phyloP scores from a whole-genome alignment of 2,329 filamentous ascomycete species.

The Monosporascus sp. region DNA sequence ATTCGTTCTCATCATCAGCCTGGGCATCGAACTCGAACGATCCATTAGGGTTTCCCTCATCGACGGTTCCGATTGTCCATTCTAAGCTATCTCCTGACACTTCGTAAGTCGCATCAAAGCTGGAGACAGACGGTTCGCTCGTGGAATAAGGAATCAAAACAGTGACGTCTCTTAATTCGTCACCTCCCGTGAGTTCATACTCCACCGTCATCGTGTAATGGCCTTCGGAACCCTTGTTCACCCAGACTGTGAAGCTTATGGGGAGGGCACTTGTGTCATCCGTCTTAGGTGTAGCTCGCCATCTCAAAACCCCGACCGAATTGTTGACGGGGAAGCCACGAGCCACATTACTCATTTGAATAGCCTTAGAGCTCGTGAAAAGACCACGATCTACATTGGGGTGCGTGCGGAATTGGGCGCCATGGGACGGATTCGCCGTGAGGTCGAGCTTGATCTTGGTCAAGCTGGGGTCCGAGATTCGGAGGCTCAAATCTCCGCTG shows the following conservation, averaged over 20 bases:
- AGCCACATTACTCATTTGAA: conserved; percentile 82
- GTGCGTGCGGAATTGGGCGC: conserved; percentile 89
- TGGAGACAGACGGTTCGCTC: conserved; percentile 81
- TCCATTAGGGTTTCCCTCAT: conserved; percentile 74
- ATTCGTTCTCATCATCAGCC: conserved; percentile 82
- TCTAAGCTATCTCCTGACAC: conserved; percentile 88
- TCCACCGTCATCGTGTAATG: conserved; percentile 90
- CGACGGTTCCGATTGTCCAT: conserved; percentile 85
- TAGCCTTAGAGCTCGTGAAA: conserved; percentile 75
- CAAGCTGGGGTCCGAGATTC: conserved; percentile 80
- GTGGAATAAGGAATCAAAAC: conserved; percentile 83
- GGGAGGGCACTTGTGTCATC: conserved; percentile 79
- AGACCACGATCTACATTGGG: conserved; percentile 89
- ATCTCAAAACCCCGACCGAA: conserved; percentile 85
- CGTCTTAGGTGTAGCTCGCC: conserved; percentile 77
- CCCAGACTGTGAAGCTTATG: conserved; percentile 96
- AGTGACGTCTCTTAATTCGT: conserved; percentile 74
- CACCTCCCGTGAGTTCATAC: conserved; percentile 83
- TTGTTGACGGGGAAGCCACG: conserved; percentile 95
- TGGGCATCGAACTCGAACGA: conserved; percentile 94
- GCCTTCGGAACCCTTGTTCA: conserved; percentile 76
- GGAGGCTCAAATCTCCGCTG: conserved; percentile 86
- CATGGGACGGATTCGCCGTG: conserved; percentile 68
- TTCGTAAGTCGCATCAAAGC: conserved; percentile 91
- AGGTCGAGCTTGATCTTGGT: conserved; percentile 89